These are phyloP conservation scores for Colletotrichum neosansevieriae DNA, from an alignment of 2,329 filamentous ascomycete species.

Conservation along the genomic window DNA sequence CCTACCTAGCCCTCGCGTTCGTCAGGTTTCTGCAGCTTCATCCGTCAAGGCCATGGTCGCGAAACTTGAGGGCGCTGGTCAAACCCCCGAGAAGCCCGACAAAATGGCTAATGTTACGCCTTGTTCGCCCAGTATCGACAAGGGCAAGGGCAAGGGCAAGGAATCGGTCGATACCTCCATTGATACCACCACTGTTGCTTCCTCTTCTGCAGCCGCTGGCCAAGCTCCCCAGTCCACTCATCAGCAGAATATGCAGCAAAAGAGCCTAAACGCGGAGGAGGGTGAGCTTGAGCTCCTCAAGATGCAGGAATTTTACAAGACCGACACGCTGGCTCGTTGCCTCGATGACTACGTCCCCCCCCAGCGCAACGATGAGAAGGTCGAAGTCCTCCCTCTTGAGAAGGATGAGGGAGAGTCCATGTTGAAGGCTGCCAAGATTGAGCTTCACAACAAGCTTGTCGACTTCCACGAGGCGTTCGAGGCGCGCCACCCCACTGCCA, in stretches of 20 bases:
- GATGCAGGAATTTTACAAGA: conserved; percentile 33
- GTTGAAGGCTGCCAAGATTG: conserved; percentile 25
- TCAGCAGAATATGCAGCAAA: neutral
- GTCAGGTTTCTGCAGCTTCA: conserved; percentile 19
- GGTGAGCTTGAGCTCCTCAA: conserved; percentile 31
- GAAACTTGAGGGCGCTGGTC: conserved; percentile 20
- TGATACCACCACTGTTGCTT: neutral
- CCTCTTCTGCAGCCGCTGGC: neutral
- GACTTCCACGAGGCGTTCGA: conserved; percentile 13
- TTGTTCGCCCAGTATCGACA: conserved; percentile 17
- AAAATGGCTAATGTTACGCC: conserved; percentile 6
- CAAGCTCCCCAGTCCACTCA: neutral
- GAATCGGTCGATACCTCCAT: conserved; percentile 2
- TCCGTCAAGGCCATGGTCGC: conserved; percentile 40
- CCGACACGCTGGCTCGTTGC: conserved; percentile 23
- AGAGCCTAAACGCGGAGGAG: neutral
- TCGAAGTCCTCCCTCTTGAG: conserved; percentile 15
- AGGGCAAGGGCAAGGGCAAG: conserved; percentile 22
- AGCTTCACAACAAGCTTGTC: conserved; percentile 30
- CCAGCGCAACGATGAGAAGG: conserved; percentile 16
- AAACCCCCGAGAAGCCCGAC: neutral
- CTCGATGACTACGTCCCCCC: conserved; percentile 29
- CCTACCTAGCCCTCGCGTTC: conserved; percentile 11
- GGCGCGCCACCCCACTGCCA: conserved; percentile 26
- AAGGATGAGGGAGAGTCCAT: conserved; percentile 26